Evolutionary conservation across 352 stramenopile species (phyloP).

Genomic region (Phytophthora crassamura): DNA sequence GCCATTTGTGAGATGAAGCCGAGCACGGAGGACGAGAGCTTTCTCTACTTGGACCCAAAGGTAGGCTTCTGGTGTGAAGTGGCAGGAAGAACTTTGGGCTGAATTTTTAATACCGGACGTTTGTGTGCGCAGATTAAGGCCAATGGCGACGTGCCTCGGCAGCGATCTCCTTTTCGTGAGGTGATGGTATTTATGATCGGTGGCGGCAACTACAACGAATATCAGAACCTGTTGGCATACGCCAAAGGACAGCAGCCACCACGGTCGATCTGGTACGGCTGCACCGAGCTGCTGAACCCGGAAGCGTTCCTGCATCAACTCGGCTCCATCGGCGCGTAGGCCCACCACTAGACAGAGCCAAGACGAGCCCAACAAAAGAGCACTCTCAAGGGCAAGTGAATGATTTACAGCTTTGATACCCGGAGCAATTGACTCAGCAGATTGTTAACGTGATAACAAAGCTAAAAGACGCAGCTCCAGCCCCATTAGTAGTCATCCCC

Average conservation of each 20-base stretch:
- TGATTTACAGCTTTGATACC: no score
- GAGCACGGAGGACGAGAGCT: slow-evolving; percentile 85
- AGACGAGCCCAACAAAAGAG: no score
- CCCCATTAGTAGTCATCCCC: no score
- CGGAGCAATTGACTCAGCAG: no score
- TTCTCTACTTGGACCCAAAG: slow-evolving; percentile 89
- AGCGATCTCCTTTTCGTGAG: slow-evolving; percentile 81
- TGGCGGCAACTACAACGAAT: slow-evolving; percentile 90
- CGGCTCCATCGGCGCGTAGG: slow-evolving; percentile 65
- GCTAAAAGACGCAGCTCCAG: no score
- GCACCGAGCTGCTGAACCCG: slow-evolving; percentile 89
- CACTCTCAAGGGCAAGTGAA: no score
- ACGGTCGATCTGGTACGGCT: slow-evolving; percentile 88
- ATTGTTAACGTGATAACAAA: no score
- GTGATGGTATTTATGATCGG: slow-evolving; percentile 91
- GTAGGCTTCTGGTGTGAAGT: slow-evolving; percentile 19
- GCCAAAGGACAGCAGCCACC: slow-evolving; percentile 71
- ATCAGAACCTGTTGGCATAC: slow-evolving; percentile 88
- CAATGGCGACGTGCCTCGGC: slow-evolving; percentile 69
- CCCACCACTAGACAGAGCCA: slow-evolving; percentile 1
- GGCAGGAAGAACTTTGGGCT: neutral
- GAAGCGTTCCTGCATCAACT: slow-evolving; percentile 92
- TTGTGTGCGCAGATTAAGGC: slow-evolving; percentile 64
- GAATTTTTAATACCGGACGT: neutral
- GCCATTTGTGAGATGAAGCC: slow-evolving; percentile 84